Evolutionary conservation across 1,284 basidiomycete genomes (phyloP).

Genomic region (Trametes versicolor): DNA sequence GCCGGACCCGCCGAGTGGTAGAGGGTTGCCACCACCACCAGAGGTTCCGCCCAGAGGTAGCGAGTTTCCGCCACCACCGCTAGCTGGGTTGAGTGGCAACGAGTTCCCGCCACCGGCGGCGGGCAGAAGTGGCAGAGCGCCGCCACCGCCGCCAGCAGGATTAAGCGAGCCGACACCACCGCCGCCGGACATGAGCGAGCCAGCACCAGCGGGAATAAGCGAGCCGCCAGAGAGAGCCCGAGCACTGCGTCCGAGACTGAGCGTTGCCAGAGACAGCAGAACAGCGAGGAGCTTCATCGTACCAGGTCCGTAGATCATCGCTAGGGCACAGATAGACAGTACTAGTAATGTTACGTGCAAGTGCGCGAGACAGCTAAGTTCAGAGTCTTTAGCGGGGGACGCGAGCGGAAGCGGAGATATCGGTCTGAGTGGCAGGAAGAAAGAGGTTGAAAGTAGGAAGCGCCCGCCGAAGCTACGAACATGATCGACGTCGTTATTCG

Average conservation of each 20-base stretch:
- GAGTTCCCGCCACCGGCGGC: too few species aligned
- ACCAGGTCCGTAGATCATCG: not conserved
- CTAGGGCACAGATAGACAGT: not conserved
- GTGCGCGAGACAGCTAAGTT: not conserved
- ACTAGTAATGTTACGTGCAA: too few species aligned
- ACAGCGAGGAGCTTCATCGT: conserved; percentile 5
- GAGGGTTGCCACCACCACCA: too few species aligned
- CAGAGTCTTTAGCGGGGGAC: too few species aligned
- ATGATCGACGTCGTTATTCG: not conserved
- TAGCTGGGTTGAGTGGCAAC: too few species aligned
- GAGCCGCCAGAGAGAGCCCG: not conserved
- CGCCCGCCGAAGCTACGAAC: not conserved
- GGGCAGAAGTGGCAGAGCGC: too few species aligned
- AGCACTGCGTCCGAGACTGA: conserved; percentile 3
- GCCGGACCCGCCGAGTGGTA: not conserved
- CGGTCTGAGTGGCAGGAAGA: not conserved
- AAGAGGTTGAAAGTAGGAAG: not conserved
- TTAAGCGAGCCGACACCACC: too few species aligned
- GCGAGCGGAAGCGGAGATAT: not conserved
- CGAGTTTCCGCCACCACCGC: too few species aligned
- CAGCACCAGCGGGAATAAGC: not conserved
- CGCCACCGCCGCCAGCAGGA: too few species aligned
- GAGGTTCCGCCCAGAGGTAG: too few species aligned
- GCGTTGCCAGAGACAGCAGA: conserved; percentile 2
- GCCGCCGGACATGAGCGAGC: not conserved